Percentiles rank a stretch among this genome's conserved stretches.
Evolutionary conservation across 1,284 basidiomycete species (phyloP).

Genomic region (Leccinum insolens): DNA sequence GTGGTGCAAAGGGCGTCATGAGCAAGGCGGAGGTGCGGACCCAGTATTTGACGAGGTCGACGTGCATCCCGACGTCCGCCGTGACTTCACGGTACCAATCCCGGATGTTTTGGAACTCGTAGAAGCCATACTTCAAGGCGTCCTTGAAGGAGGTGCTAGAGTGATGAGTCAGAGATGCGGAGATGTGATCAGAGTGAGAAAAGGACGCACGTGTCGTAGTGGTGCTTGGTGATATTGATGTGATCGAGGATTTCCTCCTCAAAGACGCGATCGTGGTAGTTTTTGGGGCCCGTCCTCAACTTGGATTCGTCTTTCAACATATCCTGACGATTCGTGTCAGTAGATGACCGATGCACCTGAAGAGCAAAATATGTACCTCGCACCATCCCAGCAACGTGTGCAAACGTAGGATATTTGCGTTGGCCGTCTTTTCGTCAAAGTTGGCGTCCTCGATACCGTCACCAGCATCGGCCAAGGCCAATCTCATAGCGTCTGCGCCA

Average conservation of each 20-base stretch:
- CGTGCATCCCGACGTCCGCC: conserved; percentile 89
- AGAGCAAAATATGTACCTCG: conserved; percentile 52
- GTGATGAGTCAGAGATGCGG: conserved; percentile 1
- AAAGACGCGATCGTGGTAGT: conserved; percentile 87
- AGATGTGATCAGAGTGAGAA: not conserved
- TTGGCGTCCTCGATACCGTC: conserved; percentile 98
- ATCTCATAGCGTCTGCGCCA: conserved; percentile 90
- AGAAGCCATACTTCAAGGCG: conserved; percentile 94
- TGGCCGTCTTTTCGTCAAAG: conserved; percentile 99
- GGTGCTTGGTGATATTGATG: conserved; percentile 77
- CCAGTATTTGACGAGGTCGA: conserved; percentile 78
- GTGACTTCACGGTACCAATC: conserved; percentile 98
- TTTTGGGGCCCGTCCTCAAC: conserved; percentile 71
- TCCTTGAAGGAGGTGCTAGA: conserved; percentile 92
- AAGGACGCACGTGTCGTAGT: conserved; percentile 76
- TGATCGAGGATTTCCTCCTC: conserved; percentile 82
- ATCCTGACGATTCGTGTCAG: conserved; percentile 54
- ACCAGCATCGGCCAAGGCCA: conserved; percentile 95
- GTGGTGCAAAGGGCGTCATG: conserved; percentile 89
- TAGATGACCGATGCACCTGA: not conserved
- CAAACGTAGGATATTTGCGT: conserved; percentile 94
- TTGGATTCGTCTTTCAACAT: conserved; percentile 69
- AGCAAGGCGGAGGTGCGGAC: conserved; percentile 82
- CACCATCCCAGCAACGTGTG: conserved; percentile 94
- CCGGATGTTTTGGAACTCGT: conserved; percentile 90